Base-by-base conservation (phyloP, 768 basidiomycete genomes). In the Mycena metata region DNA sequence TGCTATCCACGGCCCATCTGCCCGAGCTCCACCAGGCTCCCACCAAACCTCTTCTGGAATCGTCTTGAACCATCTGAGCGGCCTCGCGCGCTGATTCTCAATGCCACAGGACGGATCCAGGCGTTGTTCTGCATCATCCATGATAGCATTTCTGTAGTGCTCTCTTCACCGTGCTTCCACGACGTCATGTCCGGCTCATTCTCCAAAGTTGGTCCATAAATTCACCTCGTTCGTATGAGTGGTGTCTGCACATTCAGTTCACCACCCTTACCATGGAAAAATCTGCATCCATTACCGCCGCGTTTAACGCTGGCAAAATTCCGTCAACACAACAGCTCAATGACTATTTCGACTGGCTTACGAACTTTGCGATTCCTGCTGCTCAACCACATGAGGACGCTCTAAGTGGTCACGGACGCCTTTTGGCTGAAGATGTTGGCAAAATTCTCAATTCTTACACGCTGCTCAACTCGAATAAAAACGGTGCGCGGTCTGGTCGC, bases 301-400 rank as follows among this genome's bases (percentile, higher is more conserved):
- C 86, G 5, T 71, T 88, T 67, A 79, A 82, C 64, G 85, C 86
- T 51, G 85, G 86, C 30, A 88, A 88, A 64, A 74, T 87, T 19
- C 86, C 86, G 10, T 81, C 76, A 5, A 83, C 86, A 17, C 56
- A 74, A 11, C 86, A 88, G 72, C 69, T 80, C 42, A 78, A 80
- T 60, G 71, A 69, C 0, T 72, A 76, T 61, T 75, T 85, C 64
- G 84, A 86, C 61, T 81, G 77, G 75, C 49, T 80, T 42, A 81
- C 83, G 33, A 51, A 78, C 15, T 75, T 80, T 17, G 69, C 81
- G 21, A 54, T 83, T 56, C 66, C 81, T 5, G 77, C 79, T 24
- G 75, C 73, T 8, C 76, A 82, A 17, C 70, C 78, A 5, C 61
- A 75, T 1, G 62, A 73, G 2, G 77, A 77, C 24, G 76, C 76